These are phyloP conservation scores for Trichosanthes cucumerina DNA, from an alignment of 306 rosid genomes.

Conservation along the genomic window DNA sequence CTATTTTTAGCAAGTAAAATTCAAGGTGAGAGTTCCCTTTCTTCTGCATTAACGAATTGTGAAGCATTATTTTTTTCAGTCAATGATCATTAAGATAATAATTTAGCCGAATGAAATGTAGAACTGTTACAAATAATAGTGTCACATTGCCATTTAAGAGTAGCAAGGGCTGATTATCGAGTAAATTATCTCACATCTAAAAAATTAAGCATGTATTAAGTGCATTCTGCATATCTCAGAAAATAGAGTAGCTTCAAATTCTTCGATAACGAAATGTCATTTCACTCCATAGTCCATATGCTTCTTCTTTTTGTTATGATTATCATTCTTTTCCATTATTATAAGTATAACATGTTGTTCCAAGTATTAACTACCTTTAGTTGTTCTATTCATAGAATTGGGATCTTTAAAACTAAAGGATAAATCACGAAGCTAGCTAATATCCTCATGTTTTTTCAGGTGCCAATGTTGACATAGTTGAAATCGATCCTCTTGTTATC, in stretches of 20 bases:
- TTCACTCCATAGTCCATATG: not conserved
- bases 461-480: constrained; percentile 61
- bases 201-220: not conserved
- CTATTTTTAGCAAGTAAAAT: constrained; percentile 75
- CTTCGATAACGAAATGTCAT: not conserved
- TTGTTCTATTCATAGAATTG: not conserved
- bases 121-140: not conserved
- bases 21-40: constrained; percentile 41
- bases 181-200: not conserved
- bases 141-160: not conserved
- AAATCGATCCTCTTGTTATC: constrained; percentile 85
- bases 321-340: not conserved
- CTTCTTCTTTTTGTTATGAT: not conserved
- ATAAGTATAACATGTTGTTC: not conserved
- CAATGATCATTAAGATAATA: not conserved
- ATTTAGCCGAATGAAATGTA: not conserved
- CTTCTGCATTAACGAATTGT: not conserved
- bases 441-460: constrained; percentile 34
- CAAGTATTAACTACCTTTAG: not conserved
- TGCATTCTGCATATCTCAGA: not conserved
- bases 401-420: not conserved
- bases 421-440: not conserved
- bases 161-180: not conserved
- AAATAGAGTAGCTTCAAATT: not conserved
- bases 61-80: not conserved